Evolutionary conservation across 2,329 filamentous ascomycete species (phyloP), one percentile per base, ranked within the genome.

Genomic region (Verticillium alfalfae): DNA sequence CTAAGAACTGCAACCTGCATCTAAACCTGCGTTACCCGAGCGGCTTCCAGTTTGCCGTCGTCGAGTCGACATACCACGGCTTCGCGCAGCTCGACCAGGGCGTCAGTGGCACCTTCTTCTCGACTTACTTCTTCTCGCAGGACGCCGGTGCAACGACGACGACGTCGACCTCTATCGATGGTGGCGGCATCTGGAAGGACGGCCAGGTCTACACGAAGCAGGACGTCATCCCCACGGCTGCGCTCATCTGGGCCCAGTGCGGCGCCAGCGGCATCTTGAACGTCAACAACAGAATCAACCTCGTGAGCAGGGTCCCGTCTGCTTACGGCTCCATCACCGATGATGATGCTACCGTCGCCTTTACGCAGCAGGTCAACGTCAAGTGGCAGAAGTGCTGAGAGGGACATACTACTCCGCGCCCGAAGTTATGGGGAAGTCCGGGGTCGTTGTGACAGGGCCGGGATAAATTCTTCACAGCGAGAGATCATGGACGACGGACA

Each of bases 1-100:
- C 72, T 68, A 80, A 80, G 75, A 80, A 80, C 74, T 80, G 78
- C 71, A 77, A 79, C 69, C 75, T 80, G 38, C 78, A 80, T 68
- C 66, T 80, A 62, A 77, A 73, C 68, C 74, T 80, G 63, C 74
- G 77, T 68, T 80, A 80, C 68, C 78, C 78, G 13, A 75, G 76
- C 45, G 78, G 78, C 63, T 80, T 79, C 72, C 78, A 80, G 69
- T 80, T 76, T 70, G 70, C 78, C 56, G 71, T 80, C 22, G 74
- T 80, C 49, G 76, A 79, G 66, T 77, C 75, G 64, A 80, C 78
- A n/a, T 80, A 80, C 72, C 78, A 80, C 73, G 78, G 78, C 62
- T 80, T 77, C 63, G 78, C 78, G 1, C 77, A 78, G 69, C 75
- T 80, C n/a, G 78, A 80, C 58, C 60, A 67, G 59, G 77, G 77